phyloP scores from a whole-genome alignment of 176 grass and related monocot species.

The Elaeis guineensis region DNA sequence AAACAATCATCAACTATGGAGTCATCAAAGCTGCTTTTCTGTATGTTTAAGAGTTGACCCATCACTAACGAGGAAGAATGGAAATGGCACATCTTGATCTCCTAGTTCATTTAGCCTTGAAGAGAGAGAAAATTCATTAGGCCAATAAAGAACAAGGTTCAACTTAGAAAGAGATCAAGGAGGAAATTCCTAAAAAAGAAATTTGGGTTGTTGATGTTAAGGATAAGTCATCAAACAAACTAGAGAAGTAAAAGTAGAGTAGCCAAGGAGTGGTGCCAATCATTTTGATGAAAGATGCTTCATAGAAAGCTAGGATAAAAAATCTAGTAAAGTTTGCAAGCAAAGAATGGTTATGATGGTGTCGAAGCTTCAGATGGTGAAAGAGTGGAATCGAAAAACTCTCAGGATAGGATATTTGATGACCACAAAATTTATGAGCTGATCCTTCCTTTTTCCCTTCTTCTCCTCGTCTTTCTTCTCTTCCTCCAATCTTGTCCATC shows the following conservation, averaged over 20 bases:
- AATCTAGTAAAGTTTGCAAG: constrained; percentile 5
- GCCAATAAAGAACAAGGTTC: constrained; percentile 6
- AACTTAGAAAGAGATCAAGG: not conserved
- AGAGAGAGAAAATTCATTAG: constrained; percentile 5
- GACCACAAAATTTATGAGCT: no score
- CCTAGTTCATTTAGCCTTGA: constrained; percentile 17
- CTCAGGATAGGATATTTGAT: not conserved
- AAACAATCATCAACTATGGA: constrained; percentile 20
- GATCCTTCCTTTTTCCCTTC: no score
- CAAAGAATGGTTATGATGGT: not conserved
- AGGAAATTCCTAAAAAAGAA: constrained; percentile 9
- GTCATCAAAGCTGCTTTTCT: constrained; percentile 58
- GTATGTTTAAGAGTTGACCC: constrained; percentile 73
- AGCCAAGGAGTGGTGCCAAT: not conserved
- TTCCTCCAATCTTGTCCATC: no score
- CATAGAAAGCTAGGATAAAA: constrained; percentile 9
- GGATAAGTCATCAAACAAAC: not conserved
- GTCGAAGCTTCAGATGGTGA: not conserved
- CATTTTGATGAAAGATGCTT: constrained; percentile 9
- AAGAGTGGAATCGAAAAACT: not conserved
- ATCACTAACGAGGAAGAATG: constrained; percentile 42
- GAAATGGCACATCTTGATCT: constrained; percentile 47
- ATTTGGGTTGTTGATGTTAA: constrained; percentile 15
- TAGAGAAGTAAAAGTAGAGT: not conserved
- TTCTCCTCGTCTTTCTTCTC: no score